Conservation (phyloP, 192 early-diverging fungal species). For the Gamsiella multidivaricata region DNA sequence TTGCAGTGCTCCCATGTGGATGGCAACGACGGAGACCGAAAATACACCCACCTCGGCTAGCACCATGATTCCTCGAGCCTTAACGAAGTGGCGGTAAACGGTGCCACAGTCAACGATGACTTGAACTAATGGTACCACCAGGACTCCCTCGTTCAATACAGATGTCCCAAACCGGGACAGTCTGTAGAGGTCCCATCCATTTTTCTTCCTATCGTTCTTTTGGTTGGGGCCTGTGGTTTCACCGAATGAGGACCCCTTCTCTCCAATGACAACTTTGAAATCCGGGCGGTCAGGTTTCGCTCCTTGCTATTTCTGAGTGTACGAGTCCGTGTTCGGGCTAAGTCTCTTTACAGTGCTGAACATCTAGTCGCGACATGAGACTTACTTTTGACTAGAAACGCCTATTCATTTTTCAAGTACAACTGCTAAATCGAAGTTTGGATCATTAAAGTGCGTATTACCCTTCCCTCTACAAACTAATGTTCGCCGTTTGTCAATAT, state of each 20-base stretch:
- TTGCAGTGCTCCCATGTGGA: conserved; percentile 15
- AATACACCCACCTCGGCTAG: conserved; percentile 25
- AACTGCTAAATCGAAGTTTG: no score
- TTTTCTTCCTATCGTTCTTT: conserved; percentile 19
- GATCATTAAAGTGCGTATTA: no score
- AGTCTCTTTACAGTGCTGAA: no score
- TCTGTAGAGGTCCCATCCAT: conserved; percentile 27
- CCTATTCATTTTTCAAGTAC: no score
- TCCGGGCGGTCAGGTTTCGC: conserved; percentile 19
- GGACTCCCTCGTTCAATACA: conserved; percentile 17
- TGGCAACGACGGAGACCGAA: conserved; percentile 2
- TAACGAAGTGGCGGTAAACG: conserved; percentile 21
- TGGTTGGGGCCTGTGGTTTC: conserved; percentile 23
- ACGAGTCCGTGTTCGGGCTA: conserved; percentile 21
- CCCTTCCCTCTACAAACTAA: no score
- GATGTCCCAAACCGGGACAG: conserved; percentile 19
- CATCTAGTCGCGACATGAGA: no score
- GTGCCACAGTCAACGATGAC: conserved; percentile 5
- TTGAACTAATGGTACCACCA: conserved; percentile 14
- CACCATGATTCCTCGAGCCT: conserved; percentile 18
- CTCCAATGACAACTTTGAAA: conserved; percentile 16
- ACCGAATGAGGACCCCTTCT: conserved; percentile 23
- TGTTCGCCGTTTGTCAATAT: no score
- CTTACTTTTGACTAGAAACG: no score
- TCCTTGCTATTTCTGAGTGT: conserved; percentile 14